Evolutionary conservation across 2,329 filamentous ascomycete genomes (phyloP).

Genomic region (Thelonectria discophora): DNA sequence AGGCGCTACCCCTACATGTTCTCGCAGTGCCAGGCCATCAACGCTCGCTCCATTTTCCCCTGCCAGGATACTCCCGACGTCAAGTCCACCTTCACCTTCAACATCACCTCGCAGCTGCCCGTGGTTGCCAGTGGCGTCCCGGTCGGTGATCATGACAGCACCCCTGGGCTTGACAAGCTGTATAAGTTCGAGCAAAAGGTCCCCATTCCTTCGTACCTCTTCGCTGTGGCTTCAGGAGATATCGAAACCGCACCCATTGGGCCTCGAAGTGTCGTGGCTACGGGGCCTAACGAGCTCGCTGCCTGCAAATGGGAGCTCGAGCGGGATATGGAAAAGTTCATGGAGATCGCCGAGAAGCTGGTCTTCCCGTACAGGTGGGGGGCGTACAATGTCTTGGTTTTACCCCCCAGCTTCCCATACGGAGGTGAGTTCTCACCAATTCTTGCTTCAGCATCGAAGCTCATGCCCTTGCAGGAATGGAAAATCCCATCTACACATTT

Average conservation of each 20-base stretch:
- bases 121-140: conserved; percentile 90
- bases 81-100: conserved; percentile 94
- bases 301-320: conserved; percentile 93
- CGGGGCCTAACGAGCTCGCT: conserved; percentile 85
- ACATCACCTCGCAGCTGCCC: conserved; percentile 83
- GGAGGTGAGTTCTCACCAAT: conserved; percentile 64
- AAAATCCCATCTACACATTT: conserved; percentile 94
- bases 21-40: conserved; percentile 96
- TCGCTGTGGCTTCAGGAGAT: conserved; percentile 89
- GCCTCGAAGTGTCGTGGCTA: conserved; percentile 83
- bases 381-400: conserved; percentile 90
- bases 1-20: conserved; percentile 98
- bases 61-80: conserved; percentile 98
- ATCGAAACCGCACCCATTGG: conserved; percentile 87
- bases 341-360: conserved; percentile 82
- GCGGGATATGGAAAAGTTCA: conserved; percentile 88
- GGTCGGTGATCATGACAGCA: conserved; percentile 55
- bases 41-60: conserved; percentile 91
- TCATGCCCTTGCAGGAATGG: conserved; percentile 67
- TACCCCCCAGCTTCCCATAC: conserved; percentile 91
- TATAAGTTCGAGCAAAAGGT: conserved; percentile 92
- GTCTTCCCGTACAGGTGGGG: conserved; percentile 94
- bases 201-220: conserved; percentile 93
- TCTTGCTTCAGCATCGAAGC: background rate
- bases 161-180: conserved; percentile 63